Evolutionary conservation across 2,329 filamentous ascomycete species (phyloP).

Genomic region (Cladosporium cucumerinum): DNA sequence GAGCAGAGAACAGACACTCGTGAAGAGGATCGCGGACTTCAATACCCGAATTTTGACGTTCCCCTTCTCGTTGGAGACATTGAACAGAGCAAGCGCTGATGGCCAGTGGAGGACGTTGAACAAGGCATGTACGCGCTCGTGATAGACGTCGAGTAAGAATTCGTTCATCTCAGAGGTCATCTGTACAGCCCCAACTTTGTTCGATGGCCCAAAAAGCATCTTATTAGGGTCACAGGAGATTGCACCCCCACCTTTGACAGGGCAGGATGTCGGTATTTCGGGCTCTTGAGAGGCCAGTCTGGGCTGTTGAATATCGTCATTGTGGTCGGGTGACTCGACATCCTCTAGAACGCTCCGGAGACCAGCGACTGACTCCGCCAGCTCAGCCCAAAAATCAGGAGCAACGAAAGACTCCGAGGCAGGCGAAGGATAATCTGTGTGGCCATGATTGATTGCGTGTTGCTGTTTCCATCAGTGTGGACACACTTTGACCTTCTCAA

Average conservation of each 20-base stretch:
- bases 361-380: not conserved
- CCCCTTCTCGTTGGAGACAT: not conserved
- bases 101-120: slow-evolving; percentile 2
- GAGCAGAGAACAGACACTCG: not conserved
- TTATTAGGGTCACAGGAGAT: not conserved
- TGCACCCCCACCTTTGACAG: not conserved
- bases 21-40: not conserved
- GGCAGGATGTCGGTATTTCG: no score
- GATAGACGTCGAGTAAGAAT: not conserved
- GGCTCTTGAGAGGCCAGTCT: not conserved
- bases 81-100: not conserved
- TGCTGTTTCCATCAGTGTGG: not conserved
- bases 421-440: not conserved
- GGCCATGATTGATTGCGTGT: not conserved
- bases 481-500: not conserved
- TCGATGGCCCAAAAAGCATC: not conserved
- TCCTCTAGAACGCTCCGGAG: not conserved
- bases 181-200: not conserved
- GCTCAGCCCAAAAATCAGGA: not conserved
- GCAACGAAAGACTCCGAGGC: not conserved
- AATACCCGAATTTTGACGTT: not conserved
- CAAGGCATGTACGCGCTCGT: not conserved
- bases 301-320: not conserved
- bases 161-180: not conserved
- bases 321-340: not conserved